Conservation (phyloP, 1,284 basidiomycete genomes). For the Marasmius sp. region DNA sequence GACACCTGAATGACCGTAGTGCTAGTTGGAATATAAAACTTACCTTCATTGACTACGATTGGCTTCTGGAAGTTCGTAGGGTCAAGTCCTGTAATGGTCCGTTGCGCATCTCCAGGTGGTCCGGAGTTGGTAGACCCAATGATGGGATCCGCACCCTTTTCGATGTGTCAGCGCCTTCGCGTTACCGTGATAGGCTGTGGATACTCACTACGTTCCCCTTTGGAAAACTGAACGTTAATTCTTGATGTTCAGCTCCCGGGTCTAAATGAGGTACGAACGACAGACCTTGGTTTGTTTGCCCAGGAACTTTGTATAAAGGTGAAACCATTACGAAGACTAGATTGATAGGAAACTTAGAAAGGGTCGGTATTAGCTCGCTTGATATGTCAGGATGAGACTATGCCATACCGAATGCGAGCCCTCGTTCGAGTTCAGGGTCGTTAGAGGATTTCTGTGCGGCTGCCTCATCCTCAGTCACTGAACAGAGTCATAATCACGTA, state of each 20-base stretch:
- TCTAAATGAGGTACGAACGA: not conserved
- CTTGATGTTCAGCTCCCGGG: conserved; percentile 8
- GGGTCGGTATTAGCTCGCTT: not conserved
- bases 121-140: conserved; percentile 13
- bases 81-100: conserved; percentile 18
- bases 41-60: not conserved
- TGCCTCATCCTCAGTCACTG: conserved; percentile 18
- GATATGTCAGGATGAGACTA: not conserved
- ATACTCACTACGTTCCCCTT: not conserved
- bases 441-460: conserved; percentile 14
- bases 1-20: not conserved
- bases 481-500: not conserved
- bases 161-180: not conserved
- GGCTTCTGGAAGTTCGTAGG: conserved; percentile 1
- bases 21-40: not conserved
- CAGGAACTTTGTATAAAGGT: conserved; percentile 29
- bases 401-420: conserved; percentile 27
- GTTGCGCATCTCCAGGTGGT: conserved; percentile 1
- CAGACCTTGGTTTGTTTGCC: conserved; percentile 24
- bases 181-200: not conserved
- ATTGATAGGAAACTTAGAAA: conserved; percentile 25
- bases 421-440: conserved; percentile 19
- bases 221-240: not conserved
- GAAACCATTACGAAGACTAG: conserved; percentile 24
- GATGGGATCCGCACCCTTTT: conserved; percentile 24